A percentile compares a stretch with the other conserved stretches of the same genome.
Evolutionary conservation across 495 filamentous ascomycete species (phyloP).

Genomic region (Neurospora cerealis): DNA sequence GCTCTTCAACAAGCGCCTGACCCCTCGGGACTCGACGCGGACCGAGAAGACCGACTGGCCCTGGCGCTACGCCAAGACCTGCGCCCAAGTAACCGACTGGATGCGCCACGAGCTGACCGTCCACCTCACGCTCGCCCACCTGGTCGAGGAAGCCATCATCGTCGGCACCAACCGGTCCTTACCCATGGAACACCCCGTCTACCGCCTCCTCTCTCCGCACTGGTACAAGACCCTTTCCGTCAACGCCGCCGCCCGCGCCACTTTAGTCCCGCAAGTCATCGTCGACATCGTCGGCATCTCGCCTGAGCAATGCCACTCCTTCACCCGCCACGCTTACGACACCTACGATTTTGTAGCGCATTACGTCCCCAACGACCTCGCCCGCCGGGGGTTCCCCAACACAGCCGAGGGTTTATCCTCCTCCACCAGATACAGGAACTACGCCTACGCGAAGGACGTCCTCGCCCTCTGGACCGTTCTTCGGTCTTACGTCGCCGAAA

Average conservation of each 20-base stretch:
- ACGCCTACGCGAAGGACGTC: slow-evolving; percentile 36
- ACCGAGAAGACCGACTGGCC: slow-evolving; percentile 37
- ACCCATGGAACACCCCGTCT: slow-evolving; percentile 29
- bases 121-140: slow-evolving; percentile 36
- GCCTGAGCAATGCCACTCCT: slow-evolving; percentile 17
- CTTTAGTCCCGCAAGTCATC: slow-evolving; percentile 34
- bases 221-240: slow-evolving; percentile 41
- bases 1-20: slow-evolving; percentile 36
- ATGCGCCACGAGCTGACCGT: slow-evolving; percentile 36
- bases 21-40: slow-evolving; percentile 13
- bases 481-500: slow-evolving; percentile 23
- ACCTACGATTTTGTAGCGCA: slow-evolving; percentile 30
- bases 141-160: slow-evolving; percentile 40
- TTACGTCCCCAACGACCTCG: slow-evolving; percentile 38
- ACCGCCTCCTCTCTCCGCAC: slow-evolving; percentile 32
- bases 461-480: slow-evolving; percentile 30
- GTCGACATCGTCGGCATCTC: slow-evolving; percentile 27
- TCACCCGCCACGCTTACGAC: slow-evolving; percentile 26
- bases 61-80: slow-evolving; percentile 45
- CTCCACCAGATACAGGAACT: slow-evolving; percentile 32
- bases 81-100: slow-evolving; percentile 40
- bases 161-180: slow-evolving; percentile 33
- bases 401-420: slow-evolving; percentile 23
- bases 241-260: slow-evolving; percentile 37
- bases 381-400: slow-evolving; percentile 31